Percentiles rank a stretch among this genome's conserved stretches.
Evolutionary conservation across 306 rosid genomes (phyloP).

Genomic region (Begonia fuchsioides): DNA sequence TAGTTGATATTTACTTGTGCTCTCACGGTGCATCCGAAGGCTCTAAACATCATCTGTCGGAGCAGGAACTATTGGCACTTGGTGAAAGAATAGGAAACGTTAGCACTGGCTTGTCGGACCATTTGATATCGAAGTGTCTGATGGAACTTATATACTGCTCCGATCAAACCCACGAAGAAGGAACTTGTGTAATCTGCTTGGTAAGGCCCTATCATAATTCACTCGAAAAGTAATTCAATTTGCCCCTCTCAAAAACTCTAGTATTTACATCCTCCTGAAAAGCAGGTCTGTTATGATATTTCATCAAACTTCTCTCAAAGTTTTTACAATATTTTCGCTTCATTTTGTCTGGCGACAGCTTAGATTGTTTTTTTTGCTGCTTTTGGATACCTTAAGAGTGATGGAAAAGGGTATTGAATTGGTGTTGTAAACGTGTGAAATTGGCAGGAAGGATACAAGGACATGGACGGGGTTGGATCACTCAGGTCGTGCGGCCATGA

Average conservation of each 20-base stretch:
- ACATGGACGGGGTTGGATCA: constrained; percentile 70
- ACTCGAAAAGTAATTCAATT: too few relatives aligned
- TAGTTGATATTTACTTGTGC: too few relatives aligned
- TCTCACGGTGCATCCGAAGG: too few relatives aligned
- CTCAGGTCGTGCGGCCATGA: constrained; percentile 61
- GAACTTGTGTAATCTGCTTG: constrained; percentile 58
- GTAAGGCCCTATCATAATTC: constrained; percentile 16
- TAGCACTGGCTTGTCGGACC: constrained; percentile 65
- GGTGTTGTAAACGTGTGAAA: background rate
- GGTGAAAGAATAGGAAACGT: constrained; percentile 78
- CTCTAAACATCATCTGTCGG: constrained; percentile 5
- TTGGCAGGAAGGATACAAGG: constrained; percentile 69
- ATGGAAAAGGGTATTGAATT: background rate
- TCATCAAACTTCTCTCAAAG: too few relatives aligned
- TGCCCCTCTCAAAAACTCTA: too few relatives aligned
- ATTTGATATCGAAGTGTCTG: constrained; percentile 45
- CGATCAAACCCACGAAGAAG: constrained; percentile 57
- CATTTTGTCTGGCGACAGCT: too few relatives aligned
- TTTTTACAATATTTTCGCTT: background rate
- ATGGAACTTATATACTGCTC: constrained; percentile 68
- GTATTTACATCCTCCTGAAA: too few relatives aligned
- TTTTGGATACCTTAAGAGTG: too few relatives aligned
- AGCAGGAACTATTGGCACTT: constrained; percentile 69
- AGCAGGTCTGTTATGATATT: background rate
- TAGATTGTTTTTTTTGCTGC: too few relatives aligned